phyloP scores from a whole-genome alignment of 192 early-diverging fungal genomes.

The Coemansia sp. region DNA sequence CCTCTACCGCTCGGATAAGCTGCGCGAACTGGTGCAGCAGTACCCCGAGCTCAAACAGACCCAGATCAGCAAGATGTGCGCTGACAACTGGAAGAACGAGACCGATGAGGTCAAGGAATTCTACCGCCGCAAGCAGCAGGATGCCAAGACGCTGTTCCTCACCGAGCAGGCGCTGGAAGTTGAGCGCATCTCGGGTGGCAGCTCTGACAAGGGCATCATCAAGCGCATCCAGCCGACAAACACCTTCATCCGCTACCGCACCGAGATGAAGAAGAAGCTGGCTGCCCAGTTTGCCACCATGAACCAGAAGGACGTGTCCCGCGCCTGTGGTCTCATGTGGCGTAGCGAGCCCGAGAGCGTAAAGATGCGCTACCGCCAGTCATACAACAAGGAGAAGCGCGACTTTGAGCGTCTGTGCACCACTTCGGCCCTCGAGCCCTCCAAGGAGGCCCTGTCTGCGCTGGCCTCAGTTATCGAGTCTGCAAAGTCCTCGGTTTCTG shows the following conservation, averaged over 20 bases:
- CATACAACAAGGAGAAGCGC: slow-evolving; percentile 53
- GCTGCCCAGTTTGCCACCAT: slow-evolving; percentile 46
- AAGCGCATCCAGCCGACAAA: slow-evolving; percentile 55
- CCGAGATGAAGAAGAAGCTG: slow-evolving; percentile 52
- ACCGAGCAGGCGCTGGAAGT: slow-evolving; percentile 48
- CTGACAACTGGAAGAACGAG: slow-evolving; percentile 53
- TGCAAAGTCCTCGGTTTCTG: slow-evolving; percentile 6
- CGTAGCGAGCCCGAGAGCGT: slow-evolving; percentile 51
- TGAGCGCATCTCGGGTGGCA: slow-evolving; percentile 43
- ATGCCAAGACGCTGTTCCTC: slow-evolving; percentile 46
- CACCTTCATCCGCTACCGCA: slow-evolving; percentile 57
- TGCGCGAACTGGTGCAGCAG: slow-evolving; percentile 42
- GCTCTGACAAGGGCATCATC: slow-evolving; percentile 41
- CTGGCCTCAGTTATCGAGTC: slow-evolving; percentile 37
- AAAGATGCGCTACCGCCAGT: slow-evolving; percentile 54
- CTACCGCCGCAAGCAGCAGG: slow-evolving; percentile 44
- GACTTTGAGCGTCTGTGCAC: slow-evolving; percentile 53
- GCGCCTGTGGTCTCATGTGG: slow-evolving; percentile 55
- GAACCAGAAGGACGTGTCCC: slow-evolving; percentile 54
- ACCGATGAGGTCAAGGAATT: slow-evolving; percentile 43
- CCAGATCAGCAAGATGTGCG: slow-evolving; percentile 54
- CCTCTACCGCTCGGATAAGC: slow-evolving; percentile 52
- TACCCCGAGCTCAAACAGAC: slow-evolving; percentile 52
- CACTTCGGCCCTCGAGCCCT: slow-evolving; percentile 43
- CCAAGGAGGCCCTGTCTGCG: slow-evolving; percentile 36